Conservation (phyloP, 2,329 filamentous ascomycete genomes). For the Aspergillus sp. region DNA sequence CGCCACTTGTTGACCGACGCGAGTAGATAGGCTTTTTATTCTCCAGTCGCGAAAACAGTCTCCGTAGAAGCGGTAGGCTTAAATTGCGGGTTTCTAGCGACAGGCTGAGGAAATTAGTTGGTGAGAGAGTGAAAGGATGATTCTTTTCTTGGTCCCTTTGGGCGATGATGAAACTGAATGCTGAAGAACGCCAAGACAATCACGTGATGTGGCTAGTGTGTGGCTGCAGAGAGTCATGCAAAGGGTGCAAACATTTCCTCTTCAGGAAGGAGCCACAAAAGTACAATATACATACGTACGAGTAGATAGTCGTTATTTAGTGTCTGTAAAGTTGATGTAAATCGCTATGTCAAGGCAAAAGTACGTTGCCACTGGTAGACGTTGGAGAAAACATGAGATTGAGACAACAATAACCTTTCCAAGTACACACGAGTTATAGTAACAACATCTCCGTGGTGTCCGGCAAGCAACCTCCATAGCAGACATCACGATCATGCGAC, state of each 20-base stretch:
- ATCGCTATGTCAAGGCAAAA: no score
- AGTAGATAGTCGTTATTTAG: neutral
- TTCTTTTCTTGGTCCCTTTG: neutral
- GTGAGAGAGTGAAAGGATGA: neutral
- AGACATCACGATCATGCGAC: no score
- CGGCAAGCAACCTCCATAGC: no score
- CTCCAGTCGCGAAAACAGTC: neutral
- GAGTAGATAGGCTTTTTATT: neutral
- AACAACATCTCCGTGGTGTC: no score
- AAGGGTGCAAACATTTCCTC: neutral
- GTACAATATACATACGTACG: neutral
- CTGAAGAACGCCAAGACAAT: slow-evolving; percentile 1
- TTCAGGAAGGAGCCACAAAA: neutral
- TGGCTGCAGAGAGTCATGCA: neutral
- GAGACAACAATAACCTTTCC: no score
- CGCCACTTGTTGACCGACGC: neutral
- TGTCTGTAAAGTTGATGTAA: neutral
- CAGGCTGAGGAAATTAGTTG: neutral
- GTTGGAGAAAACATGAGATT: no score
- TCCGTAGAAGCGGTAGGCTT: neutral
- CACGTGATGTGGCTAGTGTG: neutral
- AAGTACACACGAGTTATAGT: no score
- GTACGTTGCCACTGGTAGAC: no score
- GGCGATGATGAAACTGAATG: slow-evolving; percentile 3
- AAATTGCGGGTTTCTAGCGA: neutral